Base-by-base conservation (phyloP, 1,284 basidiomycete species). In the Cryptococcus floricola region DNA sequence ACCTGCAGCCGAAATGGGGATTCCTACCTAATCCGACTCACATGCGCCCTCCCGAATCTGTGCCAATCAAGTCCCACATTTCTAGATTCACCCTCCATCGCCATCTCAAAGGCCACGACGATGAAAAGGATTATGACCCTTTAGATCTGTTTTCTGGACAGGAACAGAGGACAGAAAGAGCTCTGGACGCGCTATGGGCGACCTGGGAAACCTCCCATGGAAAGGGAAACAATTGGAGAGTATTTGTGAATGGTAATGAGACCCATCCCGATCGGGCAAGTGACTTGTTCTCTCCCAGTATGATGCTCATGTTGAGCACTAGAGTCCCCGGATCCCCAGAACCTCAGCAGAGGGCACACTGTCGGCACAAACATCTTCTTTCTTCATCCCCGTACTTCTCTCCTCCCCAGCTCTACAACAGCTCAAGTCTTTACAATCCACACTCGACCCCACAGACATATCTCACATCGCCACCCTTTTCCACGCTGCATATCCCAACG, bases 11-110 rank as follows among this genome's bases (percentile, higher is more conserved):
- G 45, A 96, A 96, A 80, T 96, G 92, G 91, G 91, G 85, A 3
- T 95, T 96, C 75, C 75, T 95, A 31, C 91, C 92, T 6, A 80
- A 79, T 27, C 52, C 63, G 61, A 81, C 16, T 62, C 69, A 10
- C 80, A 86, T 76, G 78, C 89, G 48, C 85, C 72, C 89, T 0
- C 66, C 78, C 2, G 76, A 78, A 50, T 87, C 85, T 1, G 79
- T 76, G 16, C 58, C 68, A 0, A 77, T 85, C 67, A 96, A 95
- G 79, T 80, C 80, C 5, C 77, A 75, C 28, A 85, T 86, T 34
- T 93, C 91, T 78, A 83, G 92, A 60, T 93, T 89, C 74, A 91
- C 90, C 71, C 87, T 95, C 85, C 90, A 95, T 73, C 80, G 84
- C n/a, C 80, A 84, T 63, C 71, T 86, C 63, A 59, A 68, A n/a